phyloP scores from a whole-genome alignment of 139 green algal genomes.

The Volvox reticuliferus region DNA sequence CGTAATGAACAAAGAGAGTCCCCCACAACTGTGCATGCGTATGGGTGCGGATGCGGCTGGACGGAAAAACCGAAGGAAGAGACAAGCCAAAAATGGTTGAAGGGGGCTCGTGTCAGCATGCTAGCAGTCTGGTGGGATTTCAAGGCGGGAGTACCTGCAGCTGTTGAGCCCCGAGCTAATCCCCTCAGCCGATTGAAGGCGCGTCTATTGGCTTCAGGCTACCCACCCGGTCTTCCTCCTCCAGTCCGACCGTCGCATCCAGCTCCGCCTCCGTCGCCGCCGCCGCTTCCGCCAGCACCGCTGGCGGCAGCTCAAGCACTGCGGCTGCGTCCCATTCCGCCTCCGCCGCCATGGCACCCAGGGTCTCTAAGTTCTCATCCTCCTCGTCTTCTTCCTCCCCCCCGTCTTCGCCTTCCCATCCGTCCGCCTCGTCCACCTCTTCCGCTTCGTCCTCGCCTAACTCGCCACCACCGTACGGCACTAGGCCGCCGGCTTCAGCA shows the following conservation, averaged over 20 bases:
- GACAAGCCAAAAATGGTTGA: too few relatives aligned
- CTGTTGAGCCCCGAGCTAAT: too few relatives aligned
- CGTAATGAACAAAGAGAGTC: too few relatives aligned
- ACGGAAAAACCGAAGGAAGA: neutral
- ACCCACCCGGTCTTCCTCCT: neutral
- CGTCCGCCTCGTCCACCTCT: neutral
- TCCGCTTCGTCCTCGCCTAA: neutral
- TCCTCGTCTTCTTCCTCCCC: neutral
- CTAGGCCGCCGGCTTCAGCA: neutral
- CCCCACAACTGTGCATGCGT: too few relatives aligned
- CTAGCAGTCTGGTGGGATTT: too few relatives aligned
- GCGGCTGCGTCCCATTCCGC: slow-evolving; percentile 16
- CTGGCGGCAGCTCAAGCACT: slow-evolving; percentile 19
- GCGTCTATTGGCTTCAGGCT: too few relatives aligned
- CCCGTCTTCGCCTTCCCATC: neutral
- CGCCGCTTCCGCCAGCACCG: slow-evolving; percentile 12
- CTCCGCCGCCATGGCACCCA: neutral
- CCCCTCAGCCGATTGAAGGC: too few relatives aligned
- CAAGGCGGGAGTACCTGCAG: too few relatives aligned
- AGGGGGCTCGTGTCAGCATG: too few relatives aligned
- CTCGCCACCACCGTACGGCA: neutral
- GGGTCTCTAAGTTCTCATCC: neutral
- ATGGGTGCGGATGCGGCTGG: neutral
- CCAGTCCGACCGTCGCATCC: neutral
- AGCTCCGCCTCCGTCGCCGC: slow-evolving; percentile 5